Percentiles rank a stretch among this genome's conserved stretches.
Conservation (phyloP, 1,139 yeast genomes). For the Tardiomyces depauwii region DNA sequence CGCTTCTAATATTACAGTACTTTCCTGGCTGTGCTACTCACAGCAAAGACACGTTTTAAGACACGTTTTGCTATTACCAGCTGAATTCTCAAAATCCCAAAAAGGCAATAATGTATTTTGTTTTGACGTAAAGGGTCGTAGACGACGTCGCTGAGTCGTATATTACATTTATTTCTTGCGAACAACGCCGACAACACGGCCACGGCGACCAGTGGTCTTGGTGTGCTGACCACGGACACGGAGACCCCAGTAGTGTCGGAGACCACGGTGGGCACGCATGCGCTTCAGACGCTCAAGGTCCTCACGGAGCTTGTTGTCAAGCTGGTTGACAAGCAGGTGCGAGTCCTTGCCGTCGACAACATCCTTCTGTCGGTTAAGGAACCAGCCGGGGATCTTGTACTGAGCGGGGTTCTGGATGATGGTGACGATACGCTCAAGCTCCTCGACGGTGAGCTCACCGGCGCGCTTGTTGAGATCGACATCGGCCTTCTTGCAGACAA, state of each 20-base stretch:
- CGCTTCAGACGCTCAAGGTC: constrained; percentile 99
- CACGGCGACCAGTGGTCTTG: constrained; percentile 98
- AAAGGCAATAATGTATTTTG: background rate
- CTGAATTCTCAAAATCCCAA: constrained; percentile 1
- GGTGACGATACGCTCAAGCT: constrained; percentile 98
- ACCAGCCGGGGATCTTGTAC: constrained; percentile 99
- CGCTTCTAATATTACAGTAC: no score
- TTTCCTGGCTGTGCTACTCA: no score
- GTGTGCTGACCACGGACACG: constrained; percentile 99
- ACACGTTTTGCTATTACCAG: no score
- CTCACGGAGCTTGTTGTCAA: constrained; percentile 99
- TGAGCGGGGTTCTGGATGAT: constrained; percentile 99
- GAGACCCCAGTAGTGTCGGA: constrained; percentile 99
- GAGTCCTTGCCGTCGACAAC: constrained; percentile 97
- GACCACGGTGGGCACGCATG: constrained; percentile 99
- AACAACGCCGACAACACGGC: constrained; percentile 30
- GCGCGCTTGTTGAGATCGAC: constrained; percentile 98
- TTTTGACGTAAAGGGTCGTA: no score
- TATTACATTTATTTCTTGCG: constrained; percentile 9
- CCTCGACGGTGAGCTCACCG: constrained; percentile 99
- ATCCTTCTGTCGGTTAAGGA: constrained; percentile 99
- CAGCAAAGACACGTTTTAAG: no score
- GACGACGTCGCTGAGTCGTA: background rate
- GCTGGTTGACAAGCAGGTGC: constrained; percentile 97
- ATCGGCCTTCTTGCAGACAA: constrained; percentile 99